Conservation (phyloP, 2,329 filamentous ascomycete genomes). For the Colletotrichum sp. region DNA sequence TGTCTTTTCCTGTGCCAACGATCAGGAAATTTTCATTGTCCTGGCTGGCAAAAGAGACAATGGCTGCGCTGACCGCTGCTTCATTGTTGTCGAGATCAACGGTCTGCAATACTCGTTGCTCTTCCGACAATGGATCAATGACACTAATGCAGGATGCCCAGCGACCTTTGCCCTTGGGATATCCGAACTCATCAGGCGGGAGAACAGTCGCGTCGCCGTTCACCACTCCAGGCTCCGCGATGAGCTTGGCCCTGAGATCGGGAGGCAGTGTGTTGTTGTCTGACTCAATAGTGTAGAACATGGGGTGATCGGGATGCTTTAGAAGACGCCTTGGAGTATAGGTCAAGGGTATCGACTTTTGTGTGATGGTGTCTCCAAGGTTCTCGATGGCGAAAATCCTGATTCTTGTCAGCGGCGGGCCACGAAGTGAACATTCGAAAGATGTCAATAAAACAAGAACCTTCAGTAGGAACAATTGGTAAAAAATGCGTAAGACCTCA, state of each 20-base stretch:
- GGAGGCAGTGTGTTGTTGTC: slow-evolving; percentile 91
- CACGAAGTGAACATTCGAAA: slow-evolving; percentile 3
- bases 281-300: slow-evolving; percentile 93
- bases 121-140: slow-evolving; percentile 80
- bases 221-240: slow-evolving; percentile 72
- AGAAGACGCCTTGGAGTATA: slow-evolving; percentile 91
- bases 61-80: slow-evolving; percentile 83
- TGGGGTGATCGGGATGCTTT: slow-evolving; percentile 83
- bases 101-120: slow-evolving; percentile 72
- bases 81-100: slow-evolving; percentile 90
- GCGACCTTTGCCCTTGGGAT: slow-evolving; percentile 80
- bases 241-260: slow-evolving; percentile 75
- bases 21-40: slow-evolving; percentile 91
- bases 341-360: slow-evolving; percentile 83
- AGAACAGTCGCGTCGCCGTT: slow-evolving; percentile 77
- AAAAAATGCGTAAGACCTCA: slow-evolving; percentile 62
- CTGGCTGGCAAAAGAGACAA: slow-evolving; percentile 86
- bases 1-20: slow-evolving; percentile 92
- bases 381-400: slow-evolving; percentile 93
- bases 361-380: slow-evolving; percentile 82
- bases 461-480: slow-evolving; percentile 99
- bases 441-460: slow-evolving; percentile 11
- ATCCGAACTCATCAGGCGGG: slow-evolving; percentile 85
- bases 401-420: slow-evolving; percentile 35
- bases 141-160: slow-evolving; percentile 98